Evolutionary conservation across 116 monocot species (phyloP).

Genomic region (Trichopus zeylanicus): DNA sequence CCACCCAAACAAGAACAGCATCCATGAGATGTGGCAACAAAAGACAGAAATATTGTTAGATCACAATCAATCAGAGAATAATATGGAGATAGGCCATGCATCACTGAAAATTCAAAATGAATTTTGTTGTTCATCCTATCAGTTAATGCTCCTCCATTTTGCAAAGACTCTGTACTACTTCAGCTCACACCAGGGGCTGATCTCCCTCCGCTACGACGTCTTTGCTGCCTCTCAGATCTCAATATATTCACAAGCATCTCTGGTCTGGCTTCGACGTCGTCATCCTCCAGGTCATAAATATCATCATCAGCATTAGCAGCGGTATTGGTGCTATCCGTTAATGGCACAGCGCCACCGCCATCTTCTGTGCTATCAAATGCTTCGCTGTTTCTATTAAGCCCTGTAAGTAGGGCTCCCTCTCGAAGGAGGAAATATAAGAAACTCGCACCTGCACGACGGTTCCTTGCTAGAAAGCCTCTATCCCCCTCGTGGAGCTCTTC

Average conservation of each 20-base stretch:
- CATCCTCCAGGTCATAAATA: neutral
- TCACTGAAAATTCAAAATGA: neutral
- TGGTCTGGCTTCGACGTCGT: neutral
- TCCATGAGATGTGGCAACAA: neutral
- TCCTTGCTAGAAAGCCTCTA: neutral
- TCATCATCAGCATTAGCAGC: neutral
- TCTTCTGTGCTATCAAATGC: neutral
- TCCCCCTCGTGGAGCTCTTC: neutral
- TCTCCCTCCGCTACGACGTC: neutral
- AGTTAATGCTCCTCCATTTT: neutral
- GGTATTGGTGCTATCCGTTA: neutral
- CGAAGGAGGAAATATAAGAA: conserved; percentile 1
- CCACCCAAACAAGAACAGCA: neutral
- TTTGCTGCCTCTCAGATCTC: neutral
- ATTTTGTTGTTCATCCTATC: neutral
- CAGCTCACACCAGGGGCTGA: conserved; percentile 6
- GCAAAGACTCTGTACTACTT: neutral
- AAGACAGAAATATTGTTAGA: neutral
- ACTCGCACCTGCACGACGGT: neutral
- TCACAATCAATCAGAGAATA: neutral
- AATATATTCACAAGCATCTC: conserved; percentile 1
- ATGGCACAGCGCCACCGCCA: neutral
- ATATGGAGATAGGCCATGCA: neutral
- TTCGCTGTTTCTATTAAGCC: conserved; percentile 1
- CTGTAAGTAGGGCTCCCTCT: neutral